phyloP scores from a whole-genome alignment of 2,329 filamentous ascomycete species.

The Ophiostoma ips region DNA sequence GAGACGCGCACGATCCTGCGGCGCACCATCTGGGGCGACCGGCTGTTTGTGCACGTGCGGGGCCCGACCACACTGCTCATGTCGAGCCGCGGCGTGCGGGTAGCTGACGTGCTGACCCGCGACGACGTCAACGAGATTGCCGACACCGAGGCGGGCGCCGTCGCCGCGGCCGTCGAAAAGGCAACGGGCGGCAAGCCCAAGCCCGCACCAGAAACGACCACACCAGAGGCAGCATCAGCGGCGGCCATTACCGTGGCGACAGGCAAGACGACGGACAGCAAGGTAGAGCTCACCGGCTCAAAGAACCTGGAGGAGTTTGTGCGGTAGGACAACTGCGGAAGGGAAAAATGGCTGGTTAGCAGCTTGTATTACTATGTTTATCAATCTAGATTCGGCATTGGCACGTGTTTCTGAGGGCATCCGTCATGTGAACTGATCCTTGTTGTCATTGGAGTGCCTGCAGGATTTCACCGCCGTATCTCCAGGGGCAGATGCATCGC shows the following conservation, averaged over 20 bases:
- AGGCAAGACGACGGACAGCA: constrained; percentile 44
- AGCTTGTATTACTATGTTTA: too few species aligned
- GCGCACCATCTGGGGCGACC: constrained; percentile 82
- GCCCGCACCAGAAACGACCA: constrained; percentile 18
- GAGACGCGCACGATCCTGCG: constrained; percentile 61
- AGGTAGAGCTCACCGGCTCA: constrained; percentile 43
- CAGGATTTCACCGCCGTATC: too few species aligned
- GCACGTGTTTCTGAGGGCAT: too few species aligned
- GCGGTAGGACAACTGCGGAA: constrained; percentile 13
- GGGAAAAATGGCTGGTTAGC: too few species aligned
- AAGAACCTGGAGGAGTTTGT: constrained; percentile 39
- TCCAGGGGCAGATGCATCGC: too few species aligned
- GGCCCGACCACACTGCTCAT: constrained; percentile 77
- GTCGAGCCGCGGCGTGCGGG: constrained; percentile 68
- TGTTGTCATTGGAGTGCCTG: too few species aligned
- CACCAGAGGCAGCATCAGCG: constrained; percentile 15
- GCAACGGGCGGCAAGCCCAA: constrained; percentile 20
- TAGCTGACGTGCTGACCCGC: constrained; percentile 63
- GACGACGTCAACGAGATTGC: constrained; percentile 85
- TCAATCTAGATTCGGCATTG: not conserved
- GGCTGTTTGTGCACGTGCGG: constrained; percentile 79
- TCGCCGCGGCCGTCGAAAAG: constrained; percentile 43
- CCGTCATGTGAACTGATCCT: too few species aligned
- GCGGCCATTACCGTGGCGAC: constrained; percentile 38
- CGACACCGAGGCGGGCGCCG: constrained; percentile 59